Evolutionary conservation across 306 rosid species (phyloP).

Genomic region (Sesbania bispinosa): DNA sequence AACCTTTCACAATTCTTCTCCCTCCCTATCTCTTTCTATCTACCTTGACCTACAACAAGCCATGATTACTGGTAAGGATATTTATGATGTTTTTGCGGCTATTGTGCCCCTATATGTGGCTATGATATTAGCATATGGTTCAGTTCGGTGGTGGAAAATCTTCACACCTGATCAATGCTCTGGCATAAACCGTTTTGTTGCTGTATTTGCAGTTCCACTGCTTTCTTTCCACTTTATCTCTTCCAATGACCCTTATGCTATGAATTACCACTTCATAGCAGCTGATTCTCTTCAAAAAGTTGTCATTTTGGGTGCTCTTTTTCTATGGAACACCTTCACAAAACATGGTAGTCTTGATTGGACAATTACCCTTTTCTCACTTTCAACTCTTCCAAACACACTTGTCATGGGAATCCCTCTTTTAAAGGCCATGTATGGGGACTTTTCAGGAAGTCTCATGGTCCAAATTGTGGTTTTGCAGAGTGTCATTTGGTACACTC

Average conservation of each 20-base stretch:
- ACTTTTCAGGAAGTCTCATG: slow-evolving; percentile 65
- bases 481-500: slow-evolving; percentile 81
- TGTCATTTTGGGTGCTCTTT: slow-evolving; percentile 57
- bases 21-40: not conserved
- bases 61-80: slow-evolving; percentile 78
- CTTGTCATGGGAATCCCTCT: slow-evolving; percentile 89
- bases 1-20: not conserved
- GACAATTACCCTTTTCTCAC: slow-evolving; percentile 82
- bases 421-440: slow-evolving; percentile 80
- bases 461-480: slow-evolving; percentile 85
- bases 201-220: slow-evolving; percentile 76
- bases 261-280: slow-evolving; percentile 78
- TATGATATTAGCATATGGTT: slow-evolving; percentile 76
- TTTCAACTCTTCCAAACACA: slow-evolving; percentile 85
- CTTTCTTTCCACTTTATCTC: slow-evolving; percentile 87
- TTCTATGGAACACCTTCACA: slow-evolving; percentile 66
- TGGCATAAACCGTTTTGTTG: slow-evolving; percentile 84
- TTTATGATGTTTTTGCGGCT: slow-evolving; percentile 72
- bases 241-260: slow-evolving; percentile 68
- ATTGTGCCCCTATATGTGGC: slow-evolving; percentile 83
- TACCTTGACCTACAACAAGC: not conserved
- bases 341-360: slow-evolving; percentile 62
- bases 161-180: slow-evolving; percentile 86
- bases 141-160: slow-evolving; percentile 84
- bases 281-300: slow-evolving; percentile 83